Evolutionary conservation across 768 basidiomycete genomes (phyloP).

Genomic region (Macrolepiota dolichaula): DNA sequence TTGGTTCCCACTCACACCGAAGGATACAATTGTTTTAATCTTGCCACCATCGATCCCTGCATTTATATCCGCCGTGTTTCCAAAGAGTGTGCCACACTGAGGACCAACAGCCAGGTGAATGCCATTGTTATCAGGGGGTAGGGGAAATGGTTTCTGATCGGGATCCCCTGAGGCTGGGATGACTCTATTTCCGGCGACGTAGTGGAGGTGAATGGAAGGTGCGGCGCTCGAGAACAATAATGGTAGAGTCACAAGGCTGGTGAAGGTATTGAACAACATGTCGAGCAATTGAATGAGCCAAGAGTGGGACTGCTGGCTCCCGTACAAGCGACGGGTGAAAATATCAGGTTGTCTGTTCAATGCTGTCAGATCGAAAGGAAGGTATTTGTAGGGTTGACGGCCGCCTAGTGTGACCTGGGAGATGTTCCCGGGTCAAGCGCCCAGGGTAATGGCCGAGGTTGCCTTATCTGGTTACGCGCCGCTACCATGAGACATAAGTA

Average conservation of each 20-base stretch:
- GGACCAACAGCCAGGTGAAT: slow-evolving; percentile 47
- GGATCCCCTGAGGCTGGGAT: background rate
- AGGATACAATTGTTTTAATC: slow-evolving; percentile 23
- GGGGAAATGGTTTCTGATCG: slow-evolving; percentile 1
- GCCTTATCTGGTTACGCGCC: background rate
- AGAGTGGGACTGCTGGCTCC: too few species aligned
- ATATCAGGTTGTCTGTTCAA: background rate
- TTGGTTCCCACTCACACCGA: background rate
- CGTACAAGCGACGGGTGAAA: too few species aligned
- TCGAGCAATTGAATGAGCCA: background rate
- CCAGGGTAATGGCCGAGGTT: background rate
- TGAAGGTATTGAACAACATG: background rate
- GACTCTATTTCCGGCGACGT: background rate
- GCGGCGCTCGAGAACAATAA: background rate
- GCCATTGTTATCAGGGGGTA: slow-evolving; percentile 21
- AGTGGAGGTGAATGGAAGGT: background rate
- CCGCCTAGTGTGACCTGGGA: background rate
- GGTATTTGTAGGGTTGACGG: background rate
- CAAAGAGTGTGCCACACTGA: slow-evolving; percentile 37
- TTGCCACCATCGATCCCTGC: slow-evolving; percentile 36
- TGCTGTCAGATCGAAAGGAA: background rate
- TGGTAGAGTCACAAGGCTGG: background rate
- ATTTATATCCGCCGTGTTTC: slow-evolving; percentile 42
- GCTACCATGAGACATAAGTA: background rate
- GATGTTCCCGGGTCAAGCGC: background rate